These are phyloP conservation scores for Aegilops sharonensis DNA, from an alignment of 176 grass and related monocot genomes.

Conservation along the genomic window DNA sequence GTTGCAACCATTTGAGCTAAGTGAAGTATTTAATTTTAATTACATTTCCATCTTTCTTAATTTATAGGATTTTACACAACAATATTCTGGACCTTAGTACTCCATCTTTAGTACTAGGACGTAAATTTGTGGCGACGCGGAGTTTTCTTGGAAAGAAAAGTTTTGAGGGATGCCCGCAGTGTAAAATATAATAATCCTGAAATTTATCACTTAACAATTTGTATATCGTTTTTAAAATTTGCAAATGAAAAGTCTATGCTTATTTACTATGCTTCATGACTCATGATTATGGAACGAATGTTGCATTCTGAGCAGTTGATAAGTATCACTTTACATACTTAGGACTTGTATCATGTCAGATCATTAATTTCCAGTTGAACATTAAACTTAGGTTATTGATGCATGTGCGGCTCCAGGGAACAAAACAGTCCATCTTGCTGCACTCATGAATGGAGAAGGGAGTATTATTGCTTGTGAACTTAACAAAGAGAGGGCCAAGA, in stretches of 20 bases:
- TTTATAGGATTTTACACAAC: neutral
- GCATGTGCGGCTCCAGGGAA: slow-evolving; percentile 99
- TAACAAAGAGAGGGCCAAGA: slow-evolving; percentile 71
- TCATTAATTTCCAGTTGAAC: slow-evolving; percentile 34
- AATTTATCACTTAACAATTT: neutral
- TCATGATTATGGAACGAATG: neutral
- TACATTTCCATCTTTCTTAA: neutral
- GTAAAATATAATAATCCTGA: neutral
- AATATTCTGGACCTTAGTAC: neutral
- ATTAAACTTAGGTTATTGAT: slow-evolving; percentile 95
- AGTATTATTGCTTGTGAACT: slow-evolving; percentile 88
- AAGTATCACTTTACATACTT: neutral
- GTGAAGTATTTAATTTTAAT: neutral
- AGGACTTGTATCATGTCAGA: neutral
- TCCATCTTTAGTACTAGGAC: neutral
- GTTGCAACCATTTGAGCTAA: neutral
- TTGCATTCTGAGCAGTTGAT: neutral
- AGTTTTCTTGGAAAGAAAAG: neutral
- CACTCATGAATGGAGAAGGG: slow-evolving; percentile 84
- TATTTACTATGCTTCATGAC: neutral
- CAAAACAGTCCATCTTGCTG: slow-evolving; percentile 90
- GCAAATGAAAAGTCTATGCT: neutral
- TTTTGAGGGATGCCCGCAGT: neutral
- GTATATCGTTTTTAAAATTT: neutral
- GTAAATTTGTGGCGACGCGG: neutral